Evolutionary conservation across 139 green algal genomes (phyloP).

Genomic region (Coelastrella sp.): DNA sequence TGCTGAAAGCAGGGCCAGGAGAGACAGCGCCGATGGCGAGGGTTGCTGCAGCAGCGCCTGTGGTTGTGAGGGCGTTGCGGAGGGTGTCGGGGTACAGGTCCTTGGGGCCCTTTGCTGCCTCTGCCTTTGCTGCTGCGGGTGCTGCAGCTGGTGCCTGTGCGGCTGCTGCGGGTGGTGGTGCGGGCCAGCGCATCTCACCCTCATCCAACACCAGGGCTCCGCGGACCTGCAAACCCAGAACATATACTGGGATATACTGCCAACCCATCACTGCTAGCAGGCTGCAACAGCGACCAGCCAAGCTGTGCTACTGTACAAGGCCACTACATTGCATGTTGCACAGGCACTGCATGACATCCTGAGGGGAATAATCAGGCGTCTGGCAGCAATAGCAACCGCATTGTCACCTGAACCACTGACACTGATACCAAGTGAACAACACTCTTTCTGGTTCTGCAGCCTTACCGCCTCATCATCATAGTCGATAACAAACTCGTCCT

Average conservation of each 20-base stretch:
- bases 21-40: constrained; percentile 74
- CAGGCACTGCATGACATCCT: neutral
- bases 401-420: no score
- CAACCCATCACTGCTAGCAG: neutral
- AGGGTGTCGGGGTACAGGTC: constrained; percentile 78
- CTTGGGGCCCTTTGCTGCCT: constrained; percentile 51
- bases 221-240: constrained; percentile 36
- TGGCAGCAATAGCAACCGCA: no score
- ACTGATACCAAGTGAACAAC: no score
- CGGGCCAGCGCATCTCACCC: constrained; percentile 86
- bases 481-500: constrained; percentile 84
- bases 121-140: neutral
- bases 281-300: no score
- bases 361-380: no score
- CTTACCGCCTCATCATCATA: constrained; percentile 85
- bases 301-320: no score
- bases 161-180: constrained; percentile 65
- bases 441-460: neutral
- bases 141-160: neutral
- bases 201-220: constrained; percentile 85
- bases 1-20: constrained; percentile 75
- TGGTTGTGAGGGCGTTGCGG: constrained; percentile 59
- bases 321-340: neutral
- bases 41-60: constrained; percentile 59
- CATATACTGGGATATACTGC: neutral